Evolutionary conservation across 805 yeast species (phyloP).

Genomic region (Yarrowia divulgata): DNA sequence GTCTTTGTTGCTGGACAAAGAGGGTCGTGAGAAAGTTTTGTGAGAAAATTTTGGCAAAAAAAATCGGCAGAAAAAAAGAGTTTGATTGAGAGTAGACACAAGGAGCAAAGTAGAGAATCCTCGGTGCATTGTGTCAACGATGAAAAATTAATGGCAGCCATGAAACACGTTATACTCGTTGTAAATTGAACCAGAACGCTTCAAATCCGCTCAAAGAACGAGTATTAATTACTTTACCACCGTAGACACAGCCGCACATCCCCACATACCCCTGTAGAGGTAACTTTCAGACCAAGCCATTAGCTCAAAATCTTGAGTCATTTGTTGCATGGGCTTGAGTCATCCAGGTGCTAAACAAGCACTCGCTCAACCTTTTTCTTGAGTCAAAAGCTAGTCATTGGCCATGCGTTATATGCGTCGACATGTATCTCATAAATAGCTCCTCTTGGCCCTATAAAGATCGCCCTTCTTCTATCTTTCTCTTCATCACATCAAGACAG

Average conservation of each 20-base stretch:
- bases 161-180: no score
- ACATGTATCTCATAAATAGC: background rate
- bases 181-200: no score
- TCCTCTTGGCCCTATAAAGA: background rate
- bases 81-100: slow-evolving; percentile 11
- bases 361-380: slow-evolving; percentile 5
- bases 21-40: background rate
- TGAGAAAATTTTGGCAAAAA: background rate
- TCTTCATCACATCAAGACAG: background rate
- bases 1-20: slow-evolving; percentile 5
- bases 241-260: background rate
- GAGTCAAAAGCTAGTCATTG: slow-evolving; percentile 25
- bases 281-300: slow-evolving; percentile 10
- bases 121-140: background rate
- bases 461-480: background rate
- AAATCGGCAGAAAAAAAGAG: slow-evolving; percentile 16
- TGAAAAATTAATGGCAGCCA: no score
- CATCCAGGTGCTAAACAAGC: slow-evolving; percentile 16
- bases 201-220: background rate
- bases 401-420: slow-evolving; percentile 10
- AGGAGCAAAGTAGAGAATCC: background rate
- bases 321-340: slow-evolving; percentile 26
- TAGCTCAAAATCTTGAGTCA: slow-evolving; percentile 24
- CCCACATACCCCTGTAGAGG: background rate
- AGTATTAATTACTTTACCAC: background rate